phyloP scores from a whole-genome alignment of 75 land plant genomes.

The Azolla pinnata region DNA sequence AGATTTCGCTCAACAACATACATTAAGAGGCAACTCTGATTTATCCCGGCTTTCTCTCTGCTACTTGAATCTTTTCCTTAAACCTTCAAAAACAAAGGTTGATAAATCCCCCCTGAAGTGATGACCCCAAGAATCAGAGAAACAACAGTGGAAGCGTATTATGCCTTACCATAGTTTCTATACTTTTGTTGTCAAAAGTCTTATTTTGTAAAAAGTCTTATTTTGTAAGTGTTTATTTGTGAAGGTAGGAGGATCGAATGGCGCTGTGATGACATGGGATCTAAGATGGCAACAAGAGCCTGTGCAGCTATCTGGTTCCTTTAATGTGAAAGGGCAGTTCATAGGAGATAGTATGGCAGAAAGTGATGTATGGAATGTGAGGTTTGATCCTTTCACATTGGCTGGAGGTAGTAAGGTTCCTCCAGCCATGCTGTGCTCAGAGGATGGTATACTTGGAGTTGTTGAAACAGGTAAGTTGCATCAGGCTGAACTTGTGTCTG shows the following conservation, averaged over 20 bases:
- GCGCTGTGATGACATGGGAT: constrained; percentile 90
- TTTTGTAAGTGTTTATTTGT: constrained; percentile 1
- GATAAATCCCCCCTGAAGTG: no score
- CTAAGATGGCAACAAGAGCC: constrained; percentile 63
- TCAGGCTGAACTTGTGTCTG: no score
- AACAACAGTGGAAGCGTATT: no score
- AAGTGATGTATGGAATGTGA: constrained; percentile 92
- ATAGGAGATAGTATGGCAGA: constrained; percentile 29
- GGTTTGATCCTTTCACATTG: constrained; percentile 51
- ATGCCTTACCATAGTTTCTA: no score
- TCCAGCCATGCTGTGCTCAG: constrained; percentile 88
- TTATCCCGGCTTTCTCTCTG: background rate
- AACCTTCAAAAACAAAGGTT: no score
- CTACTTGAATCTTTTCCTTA: no score
- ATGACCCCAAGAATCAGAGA: no score
- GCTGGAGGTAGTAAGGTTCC: constrained; percentile 38
- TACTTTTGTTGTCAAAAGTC: no score
- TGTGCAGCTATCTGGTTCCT: constrained; percentile 41
- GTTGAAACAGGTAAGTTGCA: constrained; percentile 64
- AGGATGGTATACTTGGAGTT: constrained; percentile 82
- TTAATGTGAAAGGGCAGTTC: constrained; percentile 5
- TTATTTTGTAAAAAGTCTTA: constrained; percentile 4
- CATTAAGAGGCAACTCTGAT: no score
- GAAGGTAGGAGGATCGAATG: constrained; percentile 89
- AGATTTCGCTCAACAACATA: no score